Conservation (phyloP, 2,329 filamentous ascomycete genomes). For the Sporothrix globosa region DNA sequence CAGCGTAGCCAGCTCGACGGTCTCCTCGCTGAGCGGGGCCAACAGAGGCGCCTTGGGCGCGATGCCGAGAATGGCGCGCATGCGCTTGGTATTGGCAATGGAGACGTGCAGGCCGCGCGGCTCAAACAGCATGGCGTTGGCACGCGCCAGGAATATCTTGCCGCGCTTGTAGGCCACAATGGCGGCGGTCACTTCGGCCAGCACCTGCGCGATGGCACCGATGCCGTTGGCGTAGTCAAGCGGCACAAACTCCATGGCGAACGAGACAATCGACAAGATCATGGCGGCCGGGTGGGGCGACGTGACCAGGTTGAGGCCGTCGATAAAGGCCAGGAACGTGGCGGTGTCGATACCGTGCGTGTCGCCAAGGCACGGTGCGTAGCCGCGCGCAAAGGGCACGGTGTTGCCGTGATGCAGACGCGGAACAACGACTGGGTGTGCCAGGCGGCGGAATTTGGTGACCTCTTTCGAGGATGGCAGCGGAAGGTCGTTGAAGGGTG, state of each 20-base stretch:
- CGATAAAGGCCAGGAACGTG: slow-evolving; percentile 44
- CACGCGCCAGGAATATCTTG: slow-evolving; percentile 40
- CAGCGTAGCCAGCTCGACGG: slow-evolving; percentile 37
- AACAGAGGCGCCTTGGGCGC: slow-evolving; percentile 36
- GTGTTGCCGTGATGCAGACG: slow-evolving; percentile 17
- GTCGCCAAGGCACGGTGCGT: slow-evolving; percentile 37
- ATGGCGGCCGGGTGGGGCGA: slow-evolving; percentile 41
- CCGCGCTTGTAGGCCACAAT: slow-evolving; percentile 40
- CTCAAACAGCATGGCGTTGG: slow-evolving; percentile 43
- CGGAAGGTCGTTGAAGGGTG: slow-evolving; percentile 9
- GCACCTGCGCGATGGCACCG: slow-evolving; percentile 37
- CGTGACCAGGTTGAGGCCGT: slow-evolving; percentile 45
- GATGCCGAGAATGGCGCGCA: slow-evolving; percentile 38
- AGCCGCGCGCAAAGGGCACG: slow-evolving; percentile 41
- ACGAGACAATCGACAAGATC: slow-evolving; percentile 38
- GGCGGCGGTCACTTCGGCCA: slow-evolving; percentile 38
- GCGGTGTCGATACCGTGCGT: slow-evolving; percentile 37
- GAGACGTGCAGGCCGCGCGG: slow-evolving; percentile 42
- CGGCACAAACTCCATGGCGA: slow-evolving; percentile 40
- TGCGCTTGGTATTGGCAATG: slow-evolving; percentile 38
- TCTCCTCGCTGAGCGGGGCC: slow-evolving; percentile 37
- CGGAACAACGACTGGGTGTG: slow-evolving; percentile 18
- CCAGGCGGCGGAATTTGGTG: neutral
- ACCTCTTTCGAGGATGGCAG: neutral
- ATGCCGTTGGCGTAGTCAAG: slow-evolving; percentile 40